These are phyloP conservation scores for Neotropicomus parvogracilis DNA, from an alignment of 1,284 basidiomycete genomes.

Conservation along the genomic window DNA sequence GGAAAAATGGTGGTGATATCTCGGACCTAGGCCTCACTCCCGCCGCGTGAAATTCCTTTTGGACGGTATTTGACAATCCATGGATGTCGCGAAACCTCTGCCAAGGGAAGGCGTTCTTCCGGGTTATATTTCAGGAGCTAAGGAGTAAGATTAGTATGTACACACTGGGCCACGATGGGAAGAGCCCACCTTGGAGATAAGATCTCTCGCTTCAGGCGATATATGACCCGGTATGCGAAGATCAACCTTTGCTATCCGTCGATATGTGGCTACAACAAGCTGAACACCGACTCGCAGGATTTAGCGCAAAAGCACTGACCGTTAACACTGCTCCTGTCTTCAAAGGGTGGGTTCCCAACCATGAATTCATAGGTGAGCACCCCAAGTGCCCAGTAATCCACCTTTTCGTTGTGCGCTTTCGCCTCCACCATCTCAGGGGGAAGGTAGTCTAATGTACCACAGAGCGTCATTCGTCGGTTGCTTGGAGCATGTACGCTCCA, in stretches of 20 bases:
- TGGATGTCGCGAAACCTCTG: slow-evolving; percentile 81
- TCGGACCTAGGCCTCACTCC: slow-evolving; percentile 18
- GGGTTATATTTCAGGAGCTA: slow-evolving; percentile 90
- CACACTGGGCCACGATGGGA: slow-evolving; percentile 16
- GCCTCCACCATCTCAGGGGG: slow-evolving; percentile 99
- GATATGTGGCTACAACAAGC: slow-evolving; percentile 69
- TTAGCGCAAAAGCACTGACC: slow-evolving; percentile 44
- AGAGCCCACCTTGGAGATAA: slow-evolving; percentile 53
- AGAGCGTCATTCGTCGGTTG: slow-evolving; percentile 84
- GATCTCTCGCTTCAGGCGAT: slow-evolving; percentile 62
- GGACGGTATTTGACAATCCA: slow-evolving; percentile 86
- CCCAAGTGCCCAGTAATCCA: slow-evolving; percentile 96
- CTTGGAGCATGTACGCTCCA: slow-evolving; percentile 98
- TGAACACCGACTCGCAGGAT: slow-evolving; percentile 1
- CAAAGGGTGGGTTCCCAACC: slow-evolving; percentile 91
- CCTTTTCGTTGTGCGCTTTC: slow-evolving; percentile 81
- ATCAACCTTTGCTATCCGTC: slow-evolving; percentile 80
- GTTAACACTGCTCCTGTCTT: slow-evolving; percentile 74
- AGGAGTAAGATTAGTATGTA: slow-evolving; percentile 2
- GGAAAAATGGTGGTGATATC: background rate
- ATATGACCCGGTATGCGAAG: slow-evolving; percentile 70
- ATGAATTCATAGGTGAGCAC: slow-evolving; percentile 96
- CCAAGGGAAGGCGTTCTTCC: slow-evolving; percentile 75
- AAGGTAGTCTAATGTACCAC: slow-evolving; percentile 95
- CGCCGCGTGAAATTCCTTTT: slow-evolving; percentile 34